Base-by-base conservation (phyloP, 768 basidiomycete species). In the Mycena rebaudengoi region DNA sequence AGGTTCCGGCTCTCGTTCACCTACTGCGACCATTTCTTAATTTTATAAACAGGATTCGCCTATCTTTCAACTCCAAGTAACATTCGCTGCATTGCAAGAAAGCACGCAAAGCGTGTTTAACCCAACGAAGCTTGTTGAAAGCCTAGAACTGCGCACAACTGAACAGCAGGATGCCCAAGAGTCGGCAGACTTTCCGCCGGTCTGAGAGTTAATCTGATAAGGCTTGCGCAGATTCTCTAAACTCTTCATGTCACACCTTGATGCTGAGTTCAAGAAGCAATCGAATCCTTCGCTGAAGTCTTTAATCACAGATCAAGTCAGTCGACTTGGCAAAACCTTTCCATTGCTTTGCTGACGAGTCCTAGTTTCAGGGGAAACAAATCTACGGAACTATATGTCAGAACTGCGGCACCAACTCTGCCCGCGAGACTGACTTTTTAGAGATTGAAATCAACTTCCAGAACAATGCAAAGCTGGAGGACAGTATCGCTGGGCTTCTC, bases 81-180 rank as follows among this genome's bases (percentile, higher is more conserved):
- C 89, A 5, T 93, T 99, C 74, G 90, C 96, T 5, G 94, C 92
- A 0, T 83, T 99, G 51, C 93, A 98, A 71, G 83, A 88, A 61
- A 87, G 92, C 62, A 81, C 81, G 4, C 82, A 88, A 68, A 84
- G 75, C 48, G 87, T 90, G 0, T 96, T 92, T 72, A 95, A 98
- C 76, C 97, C 97, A 0, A 78, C 81, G 16, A 91, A 89, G 64
- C 85, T 99, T 14, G 91, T 96, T 7, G 90, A 96, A 72, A 94
- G 94, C 67, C 79, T 99, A 53, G 85, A 89, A 60, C 79, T 99
- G 37, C 86, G 90, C 20, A 88, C 90, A 1, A 83, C 90, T 5
- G 93, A 98, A 71, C 97, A 99, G 72, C 96, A 98, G 77, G 97
- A 99, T 78, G 96, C 97, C 29, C 95, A 96, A 76, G 97, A 99